These are phyloP conservation scores for Podochytrium sp. DNA, from an alignment of 192 early-diverging fungal genomes.

Conservation along the genomic window DNA sequence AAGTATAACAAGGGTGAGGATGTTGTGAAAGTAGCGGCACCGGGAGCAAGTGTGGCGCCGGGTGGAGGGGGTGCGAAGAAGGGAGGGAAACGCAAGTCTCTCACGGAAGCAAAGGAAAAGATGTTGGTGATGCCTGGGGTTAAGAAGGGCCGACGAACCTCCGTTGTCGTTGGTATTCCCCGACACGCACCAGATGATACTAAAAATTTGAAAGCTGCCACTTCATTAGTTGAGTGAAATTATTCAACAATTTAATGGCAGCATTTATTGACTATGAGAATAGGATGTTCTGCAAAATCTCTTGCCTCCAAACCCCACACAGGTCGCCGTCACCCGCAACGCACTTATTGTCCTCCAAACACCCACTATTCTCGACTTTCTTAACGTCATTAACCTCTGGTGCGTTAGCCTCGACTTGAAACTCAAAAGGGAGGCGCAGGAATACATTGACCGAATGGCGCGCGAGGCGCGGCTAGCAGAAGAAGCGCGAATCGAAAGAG, in stretches of 20 bases:
- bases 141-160: neutral
- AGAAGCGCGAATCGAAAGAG: constrained; percentile 31
- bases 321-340: constrained; percentile 1
- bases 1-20: neutral
- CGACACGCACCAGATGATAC: neutral
- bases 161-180: neutral
- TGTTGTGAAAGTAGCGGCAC: neutral
- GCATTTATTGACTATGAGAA: neutral
- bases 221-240: neutral
- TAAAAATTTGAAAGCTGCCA: neutral
- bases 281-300: constrained; percentile 5
- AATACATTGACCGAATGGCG: constrained; percentile 39
- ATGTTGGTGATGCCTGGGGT: neutral
- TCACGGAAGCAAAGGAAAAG: neutral
- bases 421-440: constrained; percentile 31
- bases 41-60: neutral
- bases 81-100: neutral
- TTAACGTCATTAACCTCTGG: constrained; percentile 46
- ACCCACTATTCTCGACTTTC: constrained; percentile 43
- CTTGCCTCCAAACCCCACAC: neutral
- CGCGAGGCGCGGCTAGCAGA: constrained; percentile 38
- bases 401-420: constrained; percentile 32
- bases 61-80: neutral
- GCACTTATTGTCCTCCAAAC: constrained; percentile 46
- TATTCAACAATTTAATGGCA: neutral